phyloP scores from a whole-genome alignment of 176 grass and related monocot genomes.

The Puya raimondii region DNA sequence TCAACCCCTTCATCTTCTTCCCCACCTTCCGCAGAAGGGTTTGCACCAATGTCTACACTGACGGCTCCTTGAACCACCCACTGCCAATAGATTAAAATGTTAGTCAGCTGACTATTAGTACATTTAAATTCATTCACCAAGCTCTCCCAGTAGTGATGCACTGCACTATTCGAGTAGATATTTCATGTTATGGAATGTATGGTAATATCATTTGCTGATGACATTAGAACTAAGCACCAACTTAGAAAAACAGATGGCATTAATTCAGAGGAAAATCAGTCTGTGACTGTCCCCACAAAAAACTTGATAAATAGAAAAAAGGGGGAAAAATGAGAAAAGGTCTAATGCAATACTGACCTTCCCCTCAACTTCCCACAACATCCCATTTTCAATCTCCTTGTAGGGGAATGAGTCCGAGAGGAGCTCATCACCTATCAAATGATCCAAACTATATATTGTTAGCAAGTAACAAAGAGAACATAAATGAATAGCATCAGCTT shows the following conservation, averaged over 20 bases:
- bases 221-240: background rate
- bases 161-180: background rate
- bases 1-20: slow-evolving; percentile 27
- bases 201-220: background rate
- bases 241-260: background rate
- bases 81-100: background rate
- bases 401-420: slow-evolving; percentile 64
- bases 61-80: slow-evolving; percentile 34
- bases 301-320: background rate
- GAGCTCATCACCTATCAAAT: slow-evolving; percentile 60
- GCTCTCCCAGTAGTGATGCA: background rate
- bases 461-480: slow-evolving; percentile 9
- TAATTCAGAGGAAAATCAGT: background rate
- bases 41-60: slow-evolving; percentile 35
- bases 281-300: background rate
- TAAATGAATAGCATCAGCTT: background rate
- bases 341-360: slow-evolving; percentile 28
- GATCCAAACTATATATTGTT: background rate
- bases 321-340: background rate
- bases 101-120: background rate
- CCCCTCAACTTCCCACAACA: slow-evolving; percentile 19
- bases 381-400: slow-evolving; percentile 20
- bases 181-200: background rate
- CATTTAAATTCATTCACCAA: background rate
- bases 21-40: slow-evolving; percentile 24